These are phyloP conservation scores for Scleroderma bovista DNA, from an alignment of 768 basidiomycete species.

Conservation along the genomic window DNA sequence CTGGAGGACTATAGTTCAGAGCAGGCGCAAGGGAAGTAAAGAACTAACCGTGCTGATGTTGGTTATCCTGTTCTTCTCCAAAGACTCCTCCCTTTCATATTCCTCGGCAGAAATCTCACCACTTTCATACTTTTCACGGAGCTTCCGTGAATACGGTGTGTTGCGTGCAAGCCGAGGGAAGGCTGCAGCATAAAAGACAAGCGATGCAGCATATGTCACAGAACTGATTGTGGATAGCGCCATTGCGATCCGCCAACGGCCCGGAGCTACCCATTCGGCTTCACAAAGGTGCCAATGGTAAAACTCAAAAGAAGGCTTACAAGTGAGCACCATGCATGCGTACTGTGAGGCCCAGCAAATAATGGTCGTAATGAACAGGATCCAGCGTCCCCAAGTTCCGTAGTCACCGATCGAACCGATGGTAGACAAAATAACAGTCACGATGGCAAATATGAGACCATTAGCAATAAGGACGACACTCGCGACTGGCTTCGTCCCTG, in stretches of 20 bases:
- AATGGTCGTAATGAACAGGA: slow-evolving; percentile 61
- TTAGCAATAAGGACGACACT: slow-evolving; percentile 73
- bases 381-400: slow-evolving; percentile 63
- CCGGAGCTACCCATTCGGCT: slow-evolving; percentile 40
- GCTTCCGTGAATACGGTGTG: slow-evolving; percentile 52
- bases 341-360: slow-evolving; percentile 82
- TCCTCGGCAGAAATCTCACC: slow-evolving; percentile 56
- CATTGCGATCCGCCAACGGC: slow-evolving; percentile 71
- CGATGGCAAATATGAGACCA: slow-evolving; percentile 70
- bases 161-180: slow-evolving; percentile 82
- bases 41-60: slow-evolving; percentile 68
- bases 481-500: slow-evolving; percentile 69
- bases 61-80: slow-evolving; percentile 82
- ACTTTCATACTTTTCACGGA: slow-evolving; percentile 51
- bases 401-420: slow-evolving; percentile 44
- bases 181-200: slow-evolving; percentile 73
- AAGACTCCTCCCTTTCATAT: slow-evolving; percentile 68
- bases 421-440: slow-evolving; percentile 79
- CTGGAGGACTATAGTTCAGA: slow-evolving; percentile 29
- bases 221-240: slow-evolving; percentile 74
- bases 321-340: slow-evolving; percentile 65
- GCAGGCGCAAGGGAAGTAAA: neutral
- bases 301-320: slow-evolving; percentile 32
- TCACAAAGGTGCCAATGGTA: neutral
- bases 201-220: slow-evolving; percentile 72